phyloP scores from a whole-genome alignment of 139 green algal genomes.

The Chlamydomonas schloesseri region DNA sequence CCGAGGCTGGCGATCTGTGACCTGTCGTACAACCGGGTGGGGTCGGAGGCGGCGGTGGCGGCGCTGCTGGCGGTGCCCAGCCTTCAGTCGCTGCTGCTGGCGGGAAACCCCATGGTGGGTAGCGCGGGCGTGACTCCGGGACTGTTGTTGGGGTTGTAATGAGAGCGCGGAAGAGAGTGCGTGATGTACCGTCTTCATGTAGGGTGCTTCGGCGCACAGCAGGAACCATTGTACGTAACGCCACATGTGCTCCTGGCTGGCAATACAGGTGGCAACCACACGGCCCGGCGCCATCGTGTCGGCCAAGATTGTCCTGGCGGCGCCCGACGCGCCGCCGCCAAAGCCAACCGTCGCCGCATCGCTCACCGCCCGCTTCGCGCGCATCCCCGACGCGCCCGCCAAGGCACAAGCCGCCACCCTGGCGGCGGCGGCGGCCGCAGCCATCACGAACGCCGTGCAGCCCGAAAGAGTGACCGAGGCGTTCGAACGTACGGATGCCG shows the following conservation, averaged over 20 bases:
- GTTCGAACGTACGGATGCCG: slow-evolving; percentile 50
- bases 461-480: slow-evolving; percentile 42
- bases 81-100: slow-evolving; percentile 54
- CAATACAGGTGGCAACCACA: not conserved
- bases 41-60: not conserved
- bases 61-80: slow-evolving; percentile 38
- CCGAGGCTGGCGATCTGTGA: slow-evolving; percentile 38
- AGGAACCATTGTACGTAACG: no score
- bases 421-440: slow-evolving; percentile 34
- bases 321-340: not conserved
- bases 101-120: slow-evolving; percentile 58
- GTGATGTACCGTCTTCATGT: no score
- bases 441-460: slow-evolving; percentile 21
- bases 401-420: slow-evolving; percentile 17
- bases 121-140: no score
- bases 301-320: not conserved
- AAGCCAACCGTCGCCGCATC: slow-evolving; percentile 27
- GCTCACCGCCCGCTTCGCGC: slow-evolving; percentile 37
- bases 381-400: slow-evolving; percentile 18
- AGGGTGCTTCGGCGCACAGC: no score
- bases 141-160: no score
- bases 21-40: slow-evolving; percentile 43
- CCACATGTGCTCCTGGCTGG: no score
- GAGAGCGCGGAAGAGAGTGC: no score
- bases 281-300: no score